Evolutionary conservation across 1,284 basidiomycete species (phyloP).

Genomic region (Rhodotorula mucilaginosa): DNA sequence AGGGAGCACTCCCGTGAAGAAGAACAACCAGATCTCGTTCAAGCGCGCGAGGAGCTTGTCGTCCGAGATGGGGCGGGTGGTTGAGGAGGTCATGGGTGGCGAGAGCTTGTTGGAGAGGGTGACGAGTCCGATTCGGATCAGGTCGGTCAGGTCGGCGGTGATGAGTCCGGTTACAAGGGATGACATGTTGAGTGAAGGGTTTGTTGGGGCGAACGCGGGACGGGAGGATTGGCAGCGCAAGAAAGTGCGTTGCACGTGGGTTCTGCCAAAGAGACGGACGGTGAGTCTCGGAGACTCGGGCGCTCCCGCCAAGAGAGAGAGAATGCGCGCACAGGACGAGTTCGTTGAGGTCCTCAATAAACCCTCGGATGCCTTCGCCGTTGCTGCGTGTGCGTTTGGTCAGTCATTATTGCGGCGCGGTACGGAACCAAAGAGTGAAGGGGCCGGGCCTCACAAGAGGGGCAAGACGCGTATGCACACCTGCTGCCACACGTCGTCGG

Average conservation of each 20-base stretch:
- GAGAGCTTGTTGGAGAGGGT: conserved; percentile 80
- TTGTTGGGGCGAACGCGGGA: conserved; percentile 24
- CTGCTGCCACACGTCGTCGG: conserved; percentile 40
- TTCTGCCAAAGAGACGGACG: conserved; percentile 35
- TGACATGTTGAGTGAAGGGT: conserved; percentile 21
- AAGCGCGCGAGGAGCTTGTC: conserved; percentile 49
- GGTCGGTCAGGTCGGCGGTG: conserved; percentile 73
- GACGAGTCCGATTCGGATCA: conserved; percentile 83
- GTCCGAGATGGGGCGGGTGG: conserved; percentile 1
- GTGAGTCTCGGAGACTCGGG: not conserved
- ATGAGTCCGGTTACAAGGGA: conserved; percentile 55
- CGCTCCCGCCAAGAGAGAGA: not conserved
- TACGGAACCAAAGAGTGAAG: too few relatives aligned
- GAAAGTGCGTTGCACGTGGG: conserved; percentile 63
- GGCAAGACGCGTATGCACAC: conserved; percentile 38
- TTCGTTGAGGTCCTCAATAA: conserved; percentile 86
- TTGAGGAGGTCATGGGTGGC: not conserved
- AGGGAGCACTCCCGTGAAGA: conserved; percentile 87
- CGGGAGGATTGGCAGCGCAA: conserved; percentile 47
- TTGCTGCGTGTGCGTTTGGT: conserved; percentile 61
- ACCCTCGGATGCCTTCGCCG: conserved; percentile 78
- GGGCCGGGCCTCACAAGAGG: conserved; percentile 27
- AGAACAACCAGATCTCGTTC: conserved; percentile 88
- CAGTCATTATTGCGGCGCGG: too few relatives aligned
- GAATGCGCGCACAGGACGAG: conserved; percentile 58